These are phyloP conservation scores for Colletotrichum ledebouriae DNA, from an alignment of 2,329 filamentous ascomycete species.

Conservation along the genomic window DNA sequence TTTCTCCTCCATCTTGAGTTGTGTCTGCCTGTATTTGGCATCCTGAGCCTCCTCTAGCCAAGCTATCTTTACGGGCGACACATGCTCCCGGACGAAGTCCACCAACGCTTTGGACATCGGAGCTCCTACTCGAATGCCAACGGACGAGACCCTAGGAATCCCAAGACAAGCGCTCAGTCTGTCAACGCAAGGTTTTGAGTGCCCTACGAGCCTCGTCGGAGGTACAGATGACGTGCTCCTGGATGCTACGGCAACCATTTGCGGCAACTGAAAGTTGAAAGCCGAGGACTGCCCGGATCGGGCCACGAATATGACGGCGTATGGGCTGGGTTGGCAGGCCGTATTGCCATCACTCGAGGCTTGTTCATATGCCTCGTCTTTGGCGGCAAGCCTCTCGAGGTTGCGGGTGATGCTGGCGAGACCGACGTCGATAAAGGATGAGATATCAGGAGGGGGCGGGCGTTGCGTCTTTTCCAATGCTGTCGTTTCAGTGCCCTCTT, in stretches of 20 bases:
- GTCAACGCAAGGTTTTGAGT: constrained; percentile 71
- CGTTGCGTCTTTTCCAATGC: constrained; percentile 49
- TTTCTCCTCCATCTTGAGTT: constrained; percentile 39
- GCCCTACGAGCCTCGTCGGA: constrained; percentile 70
- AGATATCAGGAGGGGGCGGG: constrained; percentile 62
- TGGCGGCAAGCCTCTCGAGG: constrained; percentile 52
- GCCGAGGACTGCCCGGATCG: constrained; percentile 69
- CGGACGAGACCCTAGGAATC: constrained; percentile 73
- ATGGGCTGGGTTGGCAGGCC: constrained; percentile 46
- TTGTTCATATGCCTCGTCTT: constrained; percentile 50
- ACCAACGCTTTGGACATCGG: constrained; percentile 70
- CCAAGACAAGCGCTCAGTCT: constrained; percentile 69
- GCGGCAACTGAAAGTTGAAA: constrained; percentile 72
- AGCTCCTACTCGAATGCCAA: constrained; percentile 70
- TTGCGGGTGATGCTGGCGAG: constrained; percentile 73
- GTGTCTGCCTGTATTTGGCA: constrained; percentile 49
- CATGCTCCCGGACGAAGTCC: constrained; percentile 66
- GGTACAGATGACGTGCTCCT: constrained; percentile 53
- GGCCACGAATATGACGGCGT: constrained; percentile 69
- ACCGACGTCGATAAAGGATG: constrained; percentile 72
- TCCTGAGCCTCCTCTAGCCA: constrained; percentile 60
- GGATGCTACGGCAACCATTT: constrained; percentile 66
- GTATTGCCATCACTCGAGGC: constrained; percentile 45
- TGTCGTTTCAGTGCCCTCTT: constrained; percentile 46
- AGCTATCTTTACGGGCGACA: constrained; percentile 64